phyloP scores from a whole-genome alignment of 2,329 filamentous ascomycete genomes.

The Xylaria polymorpha region DNA sequence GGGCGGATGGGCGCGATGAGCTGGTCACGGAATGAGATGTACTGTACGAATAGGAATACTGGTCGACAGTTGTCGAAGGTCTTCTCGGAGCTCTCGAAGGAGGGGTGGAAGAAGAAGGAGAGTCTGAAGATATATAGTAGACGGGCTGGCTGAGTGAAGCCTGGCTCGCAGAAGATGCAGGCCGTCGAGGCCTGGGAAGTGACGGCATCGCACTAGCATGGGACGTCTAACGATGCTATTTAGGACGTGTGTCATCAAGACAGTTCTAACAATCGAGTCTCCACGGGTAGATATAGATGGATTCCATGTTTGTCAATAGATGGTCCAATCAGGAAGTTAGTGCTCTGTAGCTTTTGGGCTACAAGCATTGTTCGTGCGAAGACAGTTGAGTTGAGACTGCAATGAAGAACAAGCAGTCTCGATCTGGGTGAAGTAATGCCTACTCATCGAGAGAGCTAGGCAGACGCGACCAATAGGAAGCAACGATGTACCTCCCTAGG shows the following conservation, averaged over 20 bases:
- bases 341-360: no score
- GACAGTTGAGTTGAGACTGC: no score
- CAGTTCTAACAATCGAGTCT: not conserved
- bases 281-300: not conserved
- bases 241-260: not conserved
- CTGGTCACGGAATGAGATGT: slow-evolving; percentile 46
- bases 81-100: slow-evolving; percentile 34
- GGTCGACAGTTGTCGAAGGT: slow-evolving; percentile 43
- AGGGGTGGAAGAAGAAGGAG: slow-evolving; percentile 40
- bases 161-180: slow-evolving; percentile 12
- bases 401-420: slow-evolving; percentile 8
- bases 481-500: slow-evolving; percentile 26
- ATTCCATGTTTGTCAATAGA: not conserved
- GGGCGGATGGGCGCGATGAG: slow-evolving; percentile 42
- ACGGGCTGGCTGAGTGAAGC: slow-evolving; percentile 24
- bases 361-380: not conserved
- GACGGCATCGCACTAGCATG: slow-evolving; percentile 13
- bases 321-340: not conserved
- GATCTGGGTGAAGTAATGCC: not conserved
- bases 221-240: not conserved
- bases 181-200: not conserved
- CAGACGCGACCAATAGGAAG: not conserved
- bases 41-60: slow-evolving; percentile 44
- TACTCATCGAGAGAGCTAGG: not conserved
- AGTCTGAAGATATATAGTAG: slow-evolving; percentile 19